Evolutionary conservation across 192 early-diverging fungal species (phyloP), one percentile per base, ranked within the genome.

Genomic region (Coemansia javaensis): DNA sequence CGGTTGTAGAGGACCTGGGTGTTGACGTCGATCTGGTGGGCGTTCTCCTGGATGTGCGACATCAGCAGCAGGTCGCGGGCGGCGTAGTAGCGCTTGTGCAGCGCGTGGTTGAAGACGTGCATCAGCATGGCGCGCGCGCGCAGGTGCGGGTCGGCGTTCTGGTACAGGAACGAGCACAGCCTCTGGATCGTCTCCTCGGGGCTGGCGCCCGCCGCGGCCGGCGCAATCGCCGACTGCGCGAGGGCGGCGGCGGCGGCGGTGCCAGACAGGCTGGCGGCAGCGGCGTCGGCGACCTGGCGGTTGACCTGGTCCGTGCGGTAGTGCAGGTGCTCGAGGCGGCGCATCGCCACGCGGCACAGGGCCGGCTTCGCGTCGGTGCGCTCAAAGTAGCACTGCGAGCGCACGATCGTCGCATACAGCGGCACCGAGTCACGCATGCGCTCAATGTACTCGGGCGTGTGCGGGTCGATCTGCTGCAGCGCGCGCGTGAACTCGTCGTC

Each of bases 1-100:
- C 97, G 87, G 82, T 99, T 99, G 80, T 88, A 93, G 45, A 99
- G 78, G 33, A 94, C 90, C 76, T 98, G 93, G 14, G 91, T 97
- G 37, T 79, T 77, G 44, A 97, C 68, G 55, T 99, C 97, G 16
- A 87, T 88, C 60, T 86, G 83, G 27, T 82, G 80, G 47, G 93
- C 87, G 45, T 80, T 83, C 57, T 99, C 97, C 78, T 99, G 97
- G 40, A 99, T 81, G 63, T 95, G 92, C 20, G 94, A 97, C 97
- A 98, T 98, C 61, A 98, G 83, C 40, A 99, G 77, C 79, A 98
- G 81, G 52, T 99, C 93, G 65, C 93, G 86, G 8, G 97, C 94
- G 30, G 81, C 63, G 64, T 91, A 80, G 82, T 88, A 99, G 25
- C 89, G 82, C 76, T 95, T 90, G 75, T 98, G 94, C 32, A 99